Percentiles rank a stretch among this genome's conserved stretches.
phyloP scores from a whole-genome alignment of 768 basidiomycete genomes.

The Pholiota molesta region DNA sequence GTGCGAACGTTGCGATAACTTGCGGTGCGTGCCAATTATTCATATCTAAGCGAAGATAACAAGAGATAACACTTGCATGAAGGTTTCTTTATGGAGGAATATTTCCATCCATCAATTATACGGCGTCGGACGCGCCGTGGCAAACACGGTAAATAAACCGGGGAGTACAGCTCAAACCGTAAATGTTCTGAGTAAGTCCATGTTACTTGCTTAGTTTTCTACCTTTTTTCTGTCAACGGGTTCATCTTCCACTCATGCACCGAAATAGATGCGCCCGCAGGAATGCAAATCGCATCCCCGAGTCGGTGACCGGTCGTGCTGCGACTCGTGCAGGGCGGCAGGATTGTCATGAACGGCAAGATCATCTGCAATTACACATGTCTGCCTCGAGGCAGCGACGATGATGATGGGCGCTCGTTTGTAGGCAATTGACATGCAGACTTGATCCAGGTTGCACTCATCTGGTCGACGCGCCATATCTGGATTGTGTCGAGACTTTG shows the following conservation, averaged over 20 bases:
- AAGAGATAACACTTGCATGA: too few species aligned
- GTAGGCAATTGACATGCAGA: neutral
- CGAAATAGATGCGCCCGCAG: neutral
- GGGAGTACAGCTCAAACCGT: too few species aligned
- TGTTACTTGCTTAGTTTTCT: too few species aligned
- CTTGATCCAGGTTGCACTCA: neutral
- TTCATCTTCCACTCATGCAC: neutral
- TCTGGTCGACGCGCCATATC: too few species aligned
- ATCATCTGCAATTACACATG: neutral
- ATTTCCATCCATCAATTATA: neutral
- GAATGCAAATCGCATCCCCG: neutral
- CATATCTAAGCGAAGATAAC: too few species aligned
- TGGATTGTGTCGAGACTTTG: too few species aligned
- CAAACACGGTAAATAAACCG: too few species aligned
- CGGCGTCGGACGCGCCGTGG: neutral
- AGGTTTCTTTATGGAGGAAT: neutral
- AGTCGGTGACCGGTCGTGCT: neutral
- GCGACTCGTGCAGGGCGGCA: too few species aligned
- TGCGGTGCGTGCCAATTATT: too few species aligned
- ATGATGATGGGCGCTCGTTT: neutral
- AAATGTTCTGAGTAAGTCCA: too few species aligned
- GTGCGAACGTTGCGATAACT: too few species aligned
- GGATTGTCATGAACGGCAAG: neutral
- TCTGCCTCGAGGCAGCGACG: slow-evolving; percentile 5
- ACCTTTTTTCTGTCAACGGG: too few species aligned